Evolutionary conservation across 2,329 filamentous ascomycete species (phyloP).

Genomic region (Talaromyces sp.): DNA sequence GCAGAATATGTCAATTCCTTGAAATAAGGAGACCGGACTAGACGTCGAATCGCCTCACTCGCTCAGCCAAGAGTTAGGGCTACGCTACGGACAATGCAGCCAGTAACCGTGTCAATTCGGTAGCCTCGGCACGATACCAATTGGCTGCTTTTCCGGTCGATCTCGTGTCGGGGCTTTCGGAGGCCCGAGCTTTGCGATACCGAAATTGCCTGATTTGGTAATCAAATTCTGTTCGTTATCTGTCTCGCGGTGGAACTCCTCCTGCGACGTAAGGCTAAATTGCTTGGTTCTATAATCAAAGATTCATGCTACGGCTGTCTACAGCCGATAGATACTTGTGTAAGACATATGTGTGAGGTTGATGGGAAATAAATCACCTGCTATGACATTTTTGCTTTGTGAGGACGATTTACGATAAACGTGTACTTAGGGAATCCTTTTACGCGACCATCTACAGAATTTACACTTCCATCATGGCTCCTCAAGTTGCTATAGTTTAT

Average conservation of each 20-base stretch:
- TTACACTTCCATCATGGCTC: slow-evolving; percentile 53
- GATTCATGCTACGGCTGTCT: neutral
- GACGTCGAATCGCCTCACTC: neutral
- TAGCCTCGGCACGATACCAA: neutral
- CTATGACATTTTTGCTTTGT: too few species aligned
- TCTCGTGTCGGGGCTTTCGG: neutral
- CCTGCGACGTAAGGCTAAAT: neutral
- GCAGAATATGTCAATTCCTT: neutral
- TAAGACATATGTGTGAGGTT: neutral
- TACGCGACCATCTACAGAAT: too few species aligned
- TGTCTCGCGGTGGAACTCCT: neutral
- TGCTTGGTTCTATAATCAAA: neutral
- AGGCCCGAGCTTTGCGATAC: neutral
- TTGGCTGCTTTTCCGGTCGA: neutral
- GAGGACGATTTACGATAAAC: too few species aligned
- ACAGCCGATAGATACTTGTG: neutral
- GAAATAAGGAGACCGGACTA: neutral
- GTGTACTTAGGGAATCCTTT: too few species aligned
- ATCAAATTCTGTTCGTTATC: neutral
- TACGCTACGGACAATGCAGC: neutral
- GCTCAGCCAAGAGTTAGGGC: neutral
- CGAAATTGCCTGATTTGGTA: neutral
- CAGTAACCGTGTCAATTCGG: neutral
- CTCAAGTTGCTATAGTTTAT: slow-evolving; percentile 85
- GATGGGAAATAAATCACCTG: too few species aligned